These are phyloP conservation scores for Candida gigantensis DNA, from an alignment of 1,139 yeast species.

Conservation along the genomic window DNA sequence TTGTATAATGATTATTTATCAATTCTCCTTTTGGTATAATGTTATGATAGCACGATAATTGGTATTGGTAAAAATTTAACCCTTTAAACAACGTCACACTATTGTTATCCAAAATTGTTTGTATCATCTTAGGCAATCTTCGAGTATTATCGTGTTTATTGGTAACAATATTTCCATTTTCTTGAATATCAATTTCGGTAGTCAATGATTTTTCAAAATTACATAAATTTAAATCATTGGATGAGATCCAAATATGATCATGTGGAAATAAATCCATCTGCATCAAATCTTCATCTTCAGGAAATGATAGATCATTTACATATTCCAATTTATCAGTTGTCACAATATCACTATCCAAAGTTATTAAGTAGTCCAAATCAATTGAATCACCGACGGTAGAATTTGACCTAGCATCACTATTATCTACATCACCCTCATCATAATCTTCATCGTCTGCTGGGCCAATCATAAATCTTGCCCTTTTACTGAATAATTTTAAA, in stretches of 20 bases:
- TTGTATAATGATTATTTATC: conserved; percentile 41
- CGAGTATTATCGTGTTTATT: conserved; percentile 26
- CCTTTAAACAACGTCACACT: conserved; percentile 38
- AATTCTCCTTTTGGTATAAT: conserved; percentile 29
- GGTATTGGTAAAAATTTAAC: conserved; percentile 39
- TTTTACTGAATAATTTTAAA: conserved; percentile 43
- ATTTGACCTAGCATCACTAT: conserved; percentile 1
- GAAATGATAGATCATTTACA: conserved; percentile 17
- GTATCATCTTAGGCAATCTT: conserved; percentile 38
- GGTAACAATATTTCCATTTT: conserved; percentile 23
- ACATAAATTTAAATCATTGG: conserved; percentile 43
- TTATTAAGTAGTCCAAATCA: conserved; percentile 39
- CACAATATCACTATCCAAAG: conserved; percentile 35
- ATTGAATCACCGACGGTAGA: conserved; percentile 7
- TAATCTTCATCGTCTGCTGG: conserved; percentile 19
- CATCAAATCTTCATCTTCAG: conserved; percentile 7
- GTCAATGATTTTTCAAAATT: conserved; percentile 33
- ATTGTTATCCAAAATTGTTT: conserved; percentile 34
- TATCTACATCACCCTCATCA: neutral
- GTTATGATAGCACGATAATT: conserved; percentile 45
- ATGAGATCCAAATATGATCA: conserved; percentile 32
- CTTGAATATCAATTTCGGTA: conserved; percentile 28
- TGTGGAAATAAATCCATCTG: conserved; percentile 40
- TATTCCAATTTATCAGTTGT: conserved; percentile 31
- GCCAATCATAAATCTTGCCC: conserved; percentile 49